Conservation (phyloP, 129 eudicot species). For the Silybum marianum region DNA sequence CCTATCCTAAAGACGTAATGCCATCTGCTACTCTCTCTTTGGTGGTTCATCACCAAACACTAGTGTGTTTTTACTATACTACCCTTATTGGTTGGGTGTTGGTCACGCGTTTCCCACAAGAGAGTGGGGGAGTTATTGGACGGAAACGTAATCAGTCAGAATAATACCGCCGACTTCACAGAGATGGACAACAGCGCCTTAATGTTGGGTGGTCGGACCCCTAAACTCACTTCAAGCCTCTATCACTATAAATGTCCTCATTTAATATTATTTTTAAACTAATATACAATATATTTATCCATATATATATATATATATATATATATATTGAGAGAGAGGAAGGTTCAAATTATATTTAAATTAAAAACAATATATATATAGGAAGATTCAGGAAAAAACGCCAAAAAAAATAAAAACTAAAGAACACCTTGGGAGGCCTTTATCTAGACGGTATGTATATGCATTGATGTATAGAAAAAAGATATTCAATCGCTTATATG, state of each 20-base stretch:
- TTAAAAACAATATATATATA: too few relatives aligned
- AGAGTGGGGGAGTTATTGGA: not conserved
- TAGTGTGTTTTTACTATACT: not conserved
- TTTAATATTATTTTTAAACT: too few relatives aligned
- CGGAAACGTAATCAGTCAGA: not conserved
- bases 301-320: too few relatives aligned
- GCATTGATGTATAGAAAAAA: too few relatives aligned
- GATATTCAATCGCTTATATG: too few relatives aligned
- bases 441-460: too few relatives aligned
- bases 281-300: too few relatives aligned
- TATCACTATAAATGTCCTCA: not conserved
- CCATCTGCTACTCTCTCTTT: not conserved
- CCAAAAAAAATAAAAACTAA: too few relatives aligned
- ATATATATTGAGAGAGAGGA: too few relatives aligned
- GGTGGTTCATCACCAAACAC: not conserved
- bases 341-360: too few relatives aligned
- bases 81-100: not conserved
- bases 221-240: not conserved
- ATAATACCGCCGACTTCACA: constrained; percentile 26
- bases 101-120: not conserved
- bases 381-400: too few relatives aligned
- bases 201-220: constrained; percentile 9
- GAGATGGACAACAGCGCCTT: constrained; percentile 9
- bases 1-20: not conserved
- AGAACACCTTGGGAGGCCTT: too few relatives aligned